Conservation (phyloP, 306 rosid genomes). For the Trifolium pratense region DNA sequence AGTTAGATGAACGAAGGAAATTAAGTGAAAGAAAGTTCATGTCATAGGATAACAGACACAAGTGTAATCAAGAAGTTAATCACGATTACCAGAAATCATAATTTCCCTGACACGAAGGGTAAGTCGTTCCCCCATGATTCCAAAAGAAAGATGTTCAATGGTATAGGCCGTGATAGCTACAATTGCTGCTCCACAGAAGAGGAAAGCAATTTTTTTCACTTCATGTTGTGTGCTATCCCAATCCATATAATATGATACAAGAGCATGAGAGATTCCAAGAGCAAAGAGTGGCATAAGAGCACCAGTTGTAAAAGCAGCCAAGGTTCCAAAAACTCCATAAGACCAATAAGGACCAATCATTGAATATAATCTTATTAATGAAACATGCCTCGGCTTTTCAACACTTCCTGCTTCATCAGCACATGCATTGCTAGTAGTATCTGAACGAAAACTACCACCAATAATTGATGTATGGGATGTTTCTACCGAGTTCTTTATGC, state of each 20-base stretch:
- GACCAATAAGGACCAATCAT: conserved; percentile 86
- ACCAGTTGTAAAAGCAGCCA: conserved; percentile 81
- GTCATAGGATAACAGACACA: conserved; percentile 7
- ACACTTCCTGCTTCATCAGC: conserved; percentile 54
- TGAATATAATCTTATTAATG: conserved; percentile 67
- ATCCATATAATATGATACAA: conserved; percentile 85
- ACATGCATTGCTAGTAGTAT: conserved; percentile 55
- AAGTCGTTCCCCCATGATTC: conserved; percentile 92
- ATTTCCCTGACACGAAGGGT: conserved; percentile 80
- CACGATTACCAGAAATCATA: conserved; percentile 73
- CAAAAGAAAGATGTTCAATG: conserved; percentile 77
- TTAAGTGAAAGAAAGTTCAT: conserved; percentile 14
- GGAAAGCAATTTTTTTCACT: conserved; percentile 68
- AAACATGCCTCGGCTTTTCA: conserved; percentile 50
- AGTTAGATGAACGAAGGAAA: conserved; percentile 1
- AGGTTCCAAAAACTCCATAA: conserved; percentile 72
- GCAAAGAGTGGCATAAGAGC: conserved; percentile 95
- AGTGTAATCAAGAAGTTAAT: not conserved
- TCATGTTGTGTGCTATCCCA: conserved; percentile 80
- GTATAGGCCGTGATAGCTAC: conserved; percentile 70
- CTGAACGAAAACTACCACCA: conserved; percentile 86
- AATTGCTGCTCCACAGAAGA: conserved; percentile 73
- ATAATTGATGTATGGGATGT: conserved; percentile 66
- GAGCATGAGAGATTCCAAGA: conserved; percentile 92
- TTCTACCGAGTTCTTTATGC: conserved; percentile 62